Conservation (phyloP, 169 alveolate species). For the Eimeria tenella region DNA sequence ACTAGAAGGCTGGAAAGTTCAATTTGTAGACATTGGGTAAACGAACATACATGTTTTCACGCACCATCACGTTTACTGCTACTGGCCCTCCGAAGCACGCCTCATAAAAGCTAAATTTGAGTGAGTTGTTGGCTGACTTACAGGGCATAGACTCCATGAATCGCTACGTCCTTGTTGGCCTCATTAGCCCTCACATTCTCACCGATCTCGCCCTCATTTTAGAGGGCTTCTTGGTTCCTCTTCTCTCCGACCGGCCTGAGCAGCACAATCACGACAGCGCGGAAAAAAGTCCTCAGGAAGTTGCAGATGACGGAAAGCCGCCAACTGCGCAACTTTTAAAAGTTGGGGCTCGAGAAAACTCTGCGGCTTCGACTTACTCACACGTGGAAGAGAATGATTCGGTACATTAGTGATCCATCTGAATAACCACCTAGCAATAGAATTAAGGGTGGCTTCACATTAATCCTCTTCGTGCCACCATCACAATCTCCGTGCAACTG, state of each 20-base stretch:
- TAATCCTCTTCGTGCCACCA: not conserved
- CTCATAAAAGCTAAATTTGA: too few species aligned
- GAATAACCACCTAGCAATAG: not conserved
- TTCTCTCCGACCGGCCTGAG: conserved; percentile 24
- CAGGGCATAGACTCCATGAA: conserved; percentile 66
- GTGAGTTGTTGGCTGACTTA: not conserved
- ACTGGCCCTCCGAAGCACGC: too few species aligned
- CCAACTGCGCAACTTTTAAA: not conserved
- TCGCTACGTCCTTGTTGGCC: conserved; percentile 61
- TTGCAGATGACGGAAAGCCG: conserved; percentile 23
- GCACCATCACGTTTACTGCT: too few species aligned
- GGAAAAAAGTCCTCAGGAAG: not conserved
- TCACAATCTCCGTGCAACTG: not conserved
- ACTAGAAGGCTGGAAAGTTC: too few species aligned
- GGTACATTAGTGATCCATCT: not conserved
- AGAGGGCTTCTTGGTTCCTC: conserved; percentile 61
- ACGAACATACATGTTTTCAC: too few species aligned
- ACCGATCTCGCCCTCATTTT: conserved; percentile 52
- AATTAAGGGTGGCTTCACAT: not conserved
- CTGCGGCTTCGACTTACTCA: conserved; percentile 31
- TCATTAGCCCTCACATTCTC: conserved; percentile 16
- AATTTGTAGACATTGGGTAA: too few species aligned
- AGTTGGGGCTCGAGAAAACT: not conserved
- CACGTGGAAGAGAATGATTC: conserved; percentile 11
- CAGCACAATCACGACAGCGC: not conserved